Evolutionary conservation across 805 yeast genomes (phyloP).

Genomic region (Metschnikowia matae): DNA sequence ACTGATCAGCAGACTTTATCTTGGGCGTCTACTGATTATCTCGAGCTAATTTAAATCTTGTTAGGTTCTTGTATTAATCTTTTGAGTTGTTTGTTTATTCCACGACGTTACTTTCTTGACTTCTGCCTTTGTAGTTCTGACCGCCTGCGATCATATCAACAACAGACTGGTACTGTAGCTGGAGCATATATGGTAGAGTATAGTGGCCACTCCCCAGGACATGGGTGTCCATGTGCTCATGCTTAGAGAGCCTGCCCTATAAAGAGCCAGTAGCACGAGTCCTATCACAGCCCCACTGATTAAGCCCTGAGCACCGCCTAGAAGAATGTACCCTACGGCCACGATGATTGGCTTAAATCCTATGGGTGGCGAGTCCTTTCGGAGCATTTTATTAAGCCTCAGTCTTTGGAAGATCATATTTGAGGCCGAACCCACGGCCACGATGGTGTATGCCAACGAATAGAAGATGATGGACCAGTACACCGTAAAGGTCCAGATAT

Average conservation of each 20-base stretch:
- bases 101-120: too few relatives aligned
- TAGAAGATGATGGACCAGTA: slow-evolving; percentile 76
- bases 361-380: slow-evolving; percentile 1
- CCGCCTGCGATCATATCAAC: slow-evolving; percentile 10
- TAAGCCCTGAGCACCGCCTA: slow-evolving; percentile 64
- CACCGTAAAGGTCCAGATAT: slow-evolving; percentile 80
- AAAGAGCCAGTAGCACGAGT: slow-evolving; percentile 66
- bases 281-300: slow-evolving; percentile 76
- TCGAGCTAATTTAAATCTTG: background rate
- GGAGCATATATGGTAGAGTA: slow-evolving; percentile 61
- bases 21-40: too few relatives aligned
- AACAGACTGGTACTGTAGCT: slow-evolving; percentile 53
- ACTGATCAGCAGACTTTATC: too few relatives aligned
- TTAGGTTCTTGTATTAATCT: too few relatives aligned
- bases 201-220: slow-evolving; percentile 67
- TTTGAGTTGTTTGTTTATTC: too few relatives aligned
- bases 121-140: background rate
- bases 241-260: slow-evolving; percentile 72
- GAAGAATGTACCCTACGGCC: slow-evolving; percentile 41
- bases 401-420: slow-evolving; percentile 22
- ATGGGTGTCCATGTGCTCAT: slow-evolving; percentile 97
- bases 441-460: slow-evolving; percentile 55
- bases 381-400: slow-evolving; percentile 10
- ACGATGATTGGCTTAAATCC: slow-evolving; percentile 36
- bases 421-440: slow-evolving; percentile 56